Evolutionary conservation across 2,329 filamentous ascomycete species (phyloP).

Genomic region (Cadophora gregata): DNA sequence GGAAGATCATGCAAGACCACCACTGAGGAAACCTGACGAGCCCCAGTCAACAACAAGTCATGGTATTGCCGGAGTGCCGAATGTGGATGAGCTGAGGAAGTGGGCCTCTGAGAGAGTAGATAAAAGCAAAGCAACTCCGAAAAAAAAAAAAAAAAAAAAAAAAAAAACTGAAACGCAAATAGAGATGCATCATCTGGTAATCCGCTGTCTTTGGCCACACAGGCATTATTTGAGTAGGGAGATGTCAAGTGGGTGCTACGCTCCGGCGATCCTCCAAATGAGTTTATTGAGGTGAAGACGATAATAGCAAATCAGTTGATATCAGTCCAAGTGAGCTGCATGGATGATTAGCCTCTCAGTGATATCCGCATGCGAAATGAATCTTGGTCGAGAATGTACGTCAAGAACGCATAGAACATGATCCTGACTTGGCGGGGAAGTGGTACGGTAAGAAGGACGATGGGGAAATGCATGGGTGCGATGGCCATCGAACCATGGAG

Average conservation of each 20-base stretch:
- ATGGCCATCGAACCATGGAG: neutral
- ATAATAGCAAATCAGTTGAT: neutral
- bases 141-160: neutral
- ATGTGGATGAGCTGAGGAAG: neutral
- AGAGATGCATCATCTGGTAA: neutral
- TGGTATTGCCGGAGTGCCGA: neutral
- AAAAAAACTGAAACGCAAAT: neutral
- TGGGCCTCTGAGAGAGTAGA: neutral
- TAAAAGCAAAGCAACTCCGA: constrained; percentile 3
- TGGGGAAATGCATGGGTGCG: neutral
- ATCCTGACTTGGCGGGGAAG: neutral
- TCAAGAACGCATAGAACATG: neutral
- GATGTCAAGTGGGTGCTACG: neutral
- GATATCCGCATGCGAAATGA: neutral
- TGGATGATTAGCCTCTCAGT: too few relatives aligned
- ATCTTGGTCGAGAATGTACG: neutral
- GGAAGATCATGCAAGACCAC: neutral
- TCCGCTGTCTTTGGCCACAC: neutral
- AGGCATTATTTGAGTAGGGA: neutral
- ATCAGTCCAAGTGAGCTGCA: neutral
- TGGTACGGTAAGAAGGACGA: neutral
- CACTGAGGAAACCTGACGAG: neutral
- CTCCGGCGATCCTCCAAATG: neutral
- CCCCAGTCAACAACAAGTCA: neutral
- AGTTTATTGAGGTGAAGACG: neutral